A percentile compares a stretch with the other conserved stretches of the same genome.
These are phyloP conservation scores for Saccharomycopsis capsularis DNA, from an alignment of 805 yeast species.

Conservation along the genomic window DNA sequence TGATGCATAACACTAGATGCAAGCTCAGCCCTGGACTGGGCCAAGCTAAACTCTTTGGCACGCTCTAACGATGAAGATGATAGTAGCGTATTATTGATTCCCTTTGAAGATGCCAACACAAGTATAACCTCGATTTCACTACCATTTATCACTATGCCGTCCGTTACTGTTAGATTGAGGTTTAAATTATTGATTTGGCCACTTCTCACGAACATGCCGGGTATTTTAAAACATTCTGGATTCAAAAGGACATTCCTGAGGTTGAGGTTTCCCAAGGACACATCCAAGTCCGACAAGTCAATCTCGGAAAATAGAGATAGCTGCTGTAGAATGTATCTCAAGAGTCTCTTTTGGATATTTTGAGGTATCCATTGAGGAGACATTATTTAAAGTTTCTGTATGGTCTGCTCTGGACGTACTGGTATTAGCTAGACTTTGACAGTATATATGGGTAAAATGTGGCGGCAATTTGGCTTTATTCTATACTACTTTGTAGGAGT, in stretches of 20 bases:
- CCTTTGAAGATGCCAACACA: constrained; percentile 10
- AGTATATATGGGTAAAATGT: too few relatives aligned
- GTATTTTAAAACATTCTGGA: constrained; percentile 60
- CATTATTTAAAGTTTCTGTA: too few relatives aligned
- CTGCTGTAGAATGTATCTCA: constrained; percentile 74
- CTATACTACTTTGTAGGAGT: too few relatives aligned
- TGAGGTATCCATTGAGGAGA: constrained; percentile 63
- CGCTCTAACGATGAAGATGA: neutral
- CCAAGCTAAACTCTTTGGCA: constrained; percentile 15
- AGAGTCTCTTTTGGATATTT: constrained; percentile 73
- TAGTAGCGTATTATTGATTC: neutral
- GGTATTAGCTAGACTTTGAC: too few relatives aligned
- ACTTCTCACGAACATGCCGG: constrained; percentile 54
- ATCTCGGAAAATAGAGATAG: constrained; percentile 75
- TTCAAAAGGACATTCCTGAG: constrained; percentile 62
- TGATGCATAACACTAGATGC: constrained; percentile 31
- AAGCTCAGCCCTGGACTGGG: constrained; percentile 17
- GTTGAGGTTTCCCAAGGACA: constrained; percentile 56
- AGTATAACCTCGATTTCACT: constrained; percentile 44
- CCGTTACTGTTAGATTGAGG: constrained; percentile 56
- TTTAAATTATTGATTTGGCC: constrained; percentile 53
- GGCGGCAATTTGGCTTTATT: too few relatives aligned
- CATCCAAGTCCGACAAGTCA: constrained; percentile 75
- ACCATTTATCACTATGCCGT: constrained; percentile 61
- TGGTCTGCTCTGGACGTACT: too few relatives aligned